These are phyloP conservation scores for Pseudogymnoascus sp. DNA, from an alignment of 2,329 filamentous ascomycete genomes.

Conservation along the genomic window DNA sequence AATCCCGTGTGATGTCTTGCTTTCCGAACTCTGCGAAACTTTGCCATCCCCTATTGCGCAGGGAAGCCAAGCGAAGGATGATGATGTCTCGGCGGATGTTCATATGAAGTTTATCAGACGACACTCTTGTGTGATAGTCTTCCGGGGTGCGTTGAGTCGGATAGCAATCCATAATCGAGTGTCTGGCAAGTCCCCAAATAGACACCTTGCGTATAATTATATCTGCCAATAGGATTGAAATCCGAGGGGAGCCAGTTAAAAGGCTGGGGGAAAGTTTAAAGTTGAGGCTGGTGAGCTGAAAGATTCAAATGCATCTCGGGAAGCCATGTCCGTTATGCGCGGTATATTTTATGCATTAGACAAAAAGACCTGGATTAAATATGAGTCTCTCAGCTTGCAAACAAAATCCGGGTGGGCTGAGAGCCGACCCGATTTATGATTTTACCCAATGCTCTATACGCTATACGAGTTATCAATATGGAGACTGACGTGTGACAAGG, in stretches of 20 bases:
- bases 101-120: neutral
- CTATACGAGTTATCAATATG: neutral
- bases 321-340: neutral
- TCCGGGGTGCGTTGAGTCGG: slow-evolving; percentile 5
- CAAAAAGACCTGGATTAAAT: neutral
- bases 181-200: neutral
- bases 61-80: slow-evolving; percentile 2
- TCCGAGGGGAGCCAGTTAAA: neutral
- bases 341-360: neutral
- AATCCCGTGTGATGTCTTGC: neutral
- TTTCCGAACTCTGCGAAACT: neutral
- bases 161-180: neutral
- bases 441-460: neutral
- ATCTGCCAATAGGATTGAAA: neutral
- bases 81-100: neutral
- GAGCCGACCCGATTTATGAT: neutral
- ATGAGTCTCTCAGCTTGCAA: neutral
- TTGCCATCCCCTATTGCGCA: neutral
- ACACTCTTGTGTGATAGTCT: neutral
- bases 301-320: neutral
- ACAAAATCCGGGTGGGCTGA: neutral
- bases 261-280: neutral
- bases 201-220: slow-evolving; percentile 1
- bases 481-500: neutral
- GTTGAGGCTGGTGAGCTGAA: neutral